phyloP scores from a whole-genome alignment of 1,139 yeast species.

The Martiniozyma asiatica region DNA sequence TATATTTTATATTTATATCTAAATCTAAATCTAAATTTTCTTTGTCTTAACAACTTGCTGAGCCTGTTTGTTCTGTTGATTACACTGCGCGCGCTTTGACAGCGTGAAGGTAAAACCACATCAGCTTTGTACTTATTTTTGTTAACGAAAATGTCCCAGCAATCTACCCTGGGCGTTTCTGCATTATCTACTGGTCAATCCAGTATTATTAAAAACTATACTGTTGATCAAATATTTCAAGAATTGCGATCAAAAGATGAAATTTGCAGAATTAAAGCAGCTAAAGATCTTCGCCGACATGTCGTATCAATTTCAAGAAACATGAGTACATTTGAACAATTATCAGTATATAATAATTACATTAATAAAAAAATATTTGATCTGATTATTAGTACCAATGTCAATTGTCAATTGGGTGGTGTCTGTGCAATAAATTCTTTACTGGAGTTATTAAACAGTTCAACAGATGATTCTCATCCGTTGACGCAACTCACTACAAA shows the following conservation, averaged over 20 bases:
- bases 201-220: slow-evolving; percentile 16
- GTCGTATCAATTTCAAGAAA: slow-evolving; percentile 66
- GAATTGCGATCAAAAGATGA: slow-evolving; percentile 36
- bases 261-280: slow-evolving; percentile 38
- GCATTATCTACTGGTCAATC: slow-evolving; percentile 9
- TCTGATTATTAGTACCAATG: slow-evolving; percentile 63
- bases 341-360: slow-evolving; percentile 70
- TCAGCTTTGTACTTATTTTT: slow-evolving; percentile 2
- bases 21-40: too few relatives aligned
- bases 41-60: too few relatives aligned
- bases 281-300: slow-evolving; percentile 55
- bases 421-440: slow-evolving; percentile 82
- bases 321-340: slow-evolving; percentile 58
- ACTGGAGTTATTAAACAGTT: slow-evolving; percentile 34
- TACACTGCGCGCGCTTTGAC: too few relatives aligned
- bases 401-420: slow-evolving; percentile 74
- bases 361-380: slow-evolving; percentile 84
- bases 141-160: slow-evolving; percentile 4
- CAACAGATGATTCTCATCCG: slow-evolving; percentile 14
- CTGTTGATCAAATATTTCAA: slow-evolving; percentile 40
- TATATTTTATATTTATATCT: neutral
- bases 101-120: too few relatives aligned
- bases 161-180: neutral
- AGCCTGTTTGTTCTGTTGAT: too few relatives aligned
- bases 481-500: slow-evolving; percentile 14